These are phyloP conservation scores for Caloboletus firmus DNA, from an alignment of 1,284 basidiomycete genomes.

Conservation along the genomic window DNA sequence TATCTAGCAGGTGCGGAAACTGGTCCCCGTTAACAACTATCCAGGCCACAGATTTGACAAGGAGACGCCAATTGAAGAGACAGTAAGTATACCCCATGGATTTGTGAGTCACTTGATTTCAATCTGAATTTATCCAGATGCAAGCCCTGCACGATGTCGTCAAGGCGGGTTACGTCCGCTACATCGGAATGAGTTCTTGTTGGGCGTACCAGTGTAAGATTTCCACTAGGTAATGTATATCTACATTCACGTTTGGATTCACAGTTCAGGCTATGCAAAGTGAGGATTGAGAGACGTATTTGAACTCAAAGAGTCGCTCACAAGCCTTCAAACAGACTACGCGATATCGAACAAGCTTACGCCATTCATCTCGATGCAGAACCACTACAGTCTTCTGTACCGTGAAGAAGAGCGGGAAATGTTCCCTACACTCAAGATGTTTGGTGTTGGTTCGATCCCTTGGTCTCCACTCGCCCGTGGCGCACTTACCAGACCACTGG, in stretches of 20 bases:
- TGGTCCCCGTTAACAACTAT: background rate
- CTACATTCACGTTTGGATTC: slow-evolving; percentile 2
- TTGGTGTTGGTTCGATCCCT: slow-evolving; percentile 43
- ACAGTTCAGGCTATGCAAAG: slow-evolving; percentile 40
- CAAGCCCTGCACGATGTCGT: slow-evolving; percentile 61
- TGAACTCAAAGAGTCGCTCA: slow-evolving; percentile 2
- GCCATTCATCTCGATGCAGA: slow-evolving; percentile 61
- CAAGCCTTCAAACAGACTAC: slow-evolving; percentile 22
- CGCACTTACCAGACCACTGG: slow-evolving; percentile 40
- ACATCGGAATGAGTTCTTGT: slow-evolving; percentile 55
- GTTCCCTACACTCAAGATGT: slow-evolving; percentile 45
- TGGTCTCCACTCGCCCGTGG: slow-evolving; percentile 48
- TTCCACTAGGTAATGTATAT: background rate
- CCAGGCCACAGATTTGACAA: slow-evolving; percentile 33
- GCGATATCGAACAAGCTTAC: slow-evolving; percentile 47
- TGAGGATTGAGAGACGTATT: slow-evolving; percentile 11
- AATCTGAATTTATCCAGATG: slow-evolving; percentile 37
- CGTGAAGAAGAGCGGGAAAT: slow-evolving; percentile 61
- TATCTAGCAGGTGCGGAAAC: background rate
- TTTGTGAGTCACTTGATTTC: background rate
- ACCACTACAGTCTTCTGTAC: slow-evolving; percentile 48
- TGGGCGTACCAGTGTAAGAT: slow-evolving; percentile 42
- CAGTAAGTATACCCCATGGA: slow-evolving; percentile 16
- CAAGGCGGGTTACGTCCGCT: slow-evolving; percentile 52
- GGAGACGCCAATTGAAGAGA: slow-evolving; percentile 37